phyloP scores from a whole-genome alignment of 192 early-diverging fungal species.

The Rhizophagus prolifer region DNA sequence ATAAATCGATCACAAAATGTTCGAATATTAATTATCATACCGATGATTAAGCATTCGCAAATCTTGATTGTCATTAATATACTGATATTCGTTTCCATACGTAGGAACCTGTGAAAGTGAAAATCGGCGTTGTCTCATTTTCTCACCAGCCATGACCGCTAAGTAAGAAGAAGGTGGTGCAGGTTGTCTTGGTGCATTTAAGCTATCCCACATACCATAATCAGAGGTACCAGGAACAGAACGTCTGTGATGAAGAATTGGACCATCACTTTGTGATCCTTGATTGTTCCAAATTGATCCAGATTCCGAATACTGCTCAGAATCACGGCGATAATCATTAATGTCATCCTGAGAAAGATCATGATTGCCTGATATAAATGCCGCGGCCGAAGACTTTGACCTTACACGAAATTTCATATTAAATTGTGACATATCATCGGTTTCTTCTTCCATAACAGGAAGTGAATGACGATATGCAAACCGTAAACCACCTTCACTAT shows the following conservation, averaged over 20 bases:
- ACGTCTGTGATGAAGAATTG: constrained; percentile 50
- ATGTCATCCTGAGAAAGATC: constrained; percentile 39
- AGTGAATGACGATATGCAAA: constrained; percentile 44
- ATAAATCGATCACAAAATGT: constrained; percentile 14
- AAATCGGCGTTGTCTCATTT: constrained; percentile 56
- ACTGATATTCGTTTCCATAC: constrained; percentile 24
- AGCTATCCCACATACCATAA: constrained; percentile 49
- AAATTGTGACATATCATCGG: constrained; percentile 42
- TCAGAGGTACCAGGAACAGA: constrained; percentile 53
- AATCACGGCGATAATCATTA: constrained; percentile 42
- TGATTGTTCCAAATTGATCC: constrained; percentile 52
- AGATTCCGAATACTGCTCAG: constrained; percentile 50
- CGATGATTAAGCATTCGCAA: constrained; percentile 28
- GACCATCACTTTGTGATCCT: constrained; percentile 33
- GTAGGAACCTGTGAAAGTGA: constrained; percentile 51
- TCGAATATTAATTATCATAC: constrained; percentile 6
- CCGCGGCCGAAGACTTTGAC: constrained; percentile 67
- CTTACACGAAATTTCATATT: constrained; percentile 46
- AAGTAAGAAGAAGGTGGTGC: constrained; percentile 19
- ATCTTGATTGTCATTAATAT: constrained; percentile 19
- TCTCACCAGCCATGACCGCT: constrained; percentile 37
- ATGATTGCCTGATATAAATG: constrained; percentile 57
- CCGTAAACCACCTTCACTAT: constrained; percentile 37
- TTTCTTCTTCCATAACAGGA: constrained; percentile 54
- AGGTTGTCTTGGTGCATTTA: constrained; percentile 32